phyloP scores from a whole-genome alignment of 768 basidiomycete genomes.

The Solioccasus polychromus region DNA sequence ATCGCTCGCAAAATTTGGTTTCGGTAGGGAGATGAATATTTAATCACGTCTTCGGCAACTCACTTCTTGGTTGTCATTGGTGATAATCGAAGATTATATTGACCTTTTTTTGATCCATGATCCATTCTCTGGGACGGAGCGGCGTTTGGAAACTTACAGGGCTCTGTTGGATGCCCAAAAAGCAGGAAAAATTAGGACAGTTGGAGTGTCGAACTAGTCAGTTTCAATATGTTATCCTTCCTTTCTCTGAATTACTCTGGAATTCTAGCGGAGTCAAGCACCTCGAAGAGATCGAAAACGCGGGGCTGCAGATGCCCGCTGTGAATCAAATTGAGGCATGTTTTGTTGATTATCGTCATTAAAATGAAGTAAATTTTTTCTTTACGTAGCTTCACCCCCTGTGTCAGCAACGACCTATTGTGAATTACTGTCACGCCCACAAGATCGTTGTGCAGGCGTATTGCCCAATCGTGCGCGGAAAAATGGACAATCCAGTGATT shows the following conservation, averaged over 20 bases:
- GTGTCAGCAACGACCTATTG: slow-evolving; percentile 79
- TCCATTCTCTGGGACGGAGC: slow-evolving; percentile 58
- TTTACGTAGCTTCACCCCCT: slow-evolving; percentile 65
- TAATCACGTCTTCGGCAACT: slow-evolving; percentile 10
- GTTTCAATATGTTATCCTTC: slow-evolving; percentile 24
- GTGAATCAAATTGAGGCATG: slow-evolving; percentile 82
- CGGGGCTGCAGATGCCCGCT: slow-evolving; percentile 60
- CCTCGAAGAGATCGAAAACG: slow-evolving; percentile 66
- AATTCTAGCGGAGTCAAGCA: slow-evolving; percentile 64
- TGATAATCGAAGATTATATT: slow-evolving; percentile 50
- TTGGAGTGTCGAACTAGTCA: slow-evolving; percentile 87
- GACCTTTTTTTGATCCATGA: slow-evolving; percentile 82
- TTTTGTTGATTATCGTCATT: neutral
- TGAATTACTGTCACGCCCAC: slow-evolving; percentile 64
- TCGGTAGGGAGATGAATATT: slow-evolving; percentile 42
- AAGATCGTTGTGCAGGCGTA: slow-evolving; percentile 71
- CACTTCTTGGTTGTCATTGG: neutral
- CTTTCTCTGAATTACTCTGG: neutral
- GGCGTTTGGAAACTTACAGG: slow-evolving; percentile 68
- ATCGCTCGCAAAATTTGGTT: slow-evolving; percentile 56
- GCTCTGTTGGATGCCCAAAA: slow-evolving; percentile 62
- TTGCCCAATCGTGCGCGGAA: slow-evolving; percentile 67
- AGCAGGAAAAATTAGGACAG: slow-evolving; percentile 62
- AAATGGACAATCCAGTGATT: slow-evolving; percentile 52
- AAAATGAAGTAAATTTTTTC: slow-evolving; percentile 6